Percentiles rank a stretch among this genome's conserved stretches.
Conservation (phyloP, 2,329 filamentous ascomycete genomes). For the Botrytis squamosa region DNA sequence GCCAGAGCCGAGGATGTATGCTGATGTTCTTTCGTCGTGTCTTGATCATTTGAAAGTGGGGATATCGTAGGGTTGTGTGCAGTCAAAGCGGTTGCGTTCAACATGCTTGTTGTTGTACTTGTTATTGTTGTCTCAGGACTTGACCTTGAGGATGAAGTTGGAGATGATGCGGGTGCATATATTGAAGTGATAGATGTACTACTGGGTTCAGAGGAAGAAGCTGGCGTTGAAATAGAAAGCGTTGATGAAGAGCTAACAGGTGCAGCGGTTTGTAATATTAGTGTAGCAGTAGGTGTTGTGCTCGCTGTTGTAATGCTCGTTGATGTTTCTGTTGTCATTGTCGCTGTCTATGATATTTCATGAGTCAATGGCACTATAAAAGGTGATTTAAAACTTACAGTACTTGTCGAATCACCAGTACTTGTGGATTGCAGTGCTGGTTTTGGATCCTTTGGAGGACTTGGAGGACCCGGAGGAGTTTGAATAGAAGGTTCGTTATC, state of each 20-base stretch:
- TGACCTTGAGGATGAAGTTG: neutral
- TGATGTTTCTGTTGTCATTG: neutral
- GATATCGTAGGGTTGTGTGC: neutral
- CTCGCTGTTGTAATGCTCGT: neutral
- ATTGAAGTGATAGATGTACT: neutral
- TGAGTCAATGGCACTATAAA: neutral
- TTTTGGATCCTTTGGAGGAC: neutral
- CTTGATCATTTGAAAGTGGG: neutral
- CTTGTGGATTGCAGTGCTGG: neutral
- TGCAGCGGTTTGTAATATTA: neutral
- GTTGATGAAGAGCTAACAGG: neutral
- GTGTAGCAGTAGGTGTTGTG: neutral
- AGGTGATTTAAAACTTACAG: neutral
- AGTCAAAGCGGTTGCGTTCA: neutral
- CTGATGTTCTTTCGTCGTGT: neutral
- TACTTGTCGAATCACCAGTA: neutral
- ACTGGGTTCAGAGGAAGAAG: neutral
- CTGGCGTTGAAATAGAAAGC: neutral
- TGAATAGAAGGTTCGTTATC: neutral
- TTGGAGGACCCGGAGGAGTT: neutral
- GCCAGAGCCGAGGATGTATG: slow-evolving; percentile 6
- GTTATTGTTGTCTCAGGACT: neutral
- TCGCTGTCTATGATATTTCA: neutral
- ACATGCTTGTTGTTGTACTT: neutral
- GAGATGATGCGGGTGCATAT: neutral